These are phyloP conservation scores for Calonectria hongkongensis DNA, from an alignment of 2,329 filamentous ascomycete species.

Conservation along the genomic window DNA sequence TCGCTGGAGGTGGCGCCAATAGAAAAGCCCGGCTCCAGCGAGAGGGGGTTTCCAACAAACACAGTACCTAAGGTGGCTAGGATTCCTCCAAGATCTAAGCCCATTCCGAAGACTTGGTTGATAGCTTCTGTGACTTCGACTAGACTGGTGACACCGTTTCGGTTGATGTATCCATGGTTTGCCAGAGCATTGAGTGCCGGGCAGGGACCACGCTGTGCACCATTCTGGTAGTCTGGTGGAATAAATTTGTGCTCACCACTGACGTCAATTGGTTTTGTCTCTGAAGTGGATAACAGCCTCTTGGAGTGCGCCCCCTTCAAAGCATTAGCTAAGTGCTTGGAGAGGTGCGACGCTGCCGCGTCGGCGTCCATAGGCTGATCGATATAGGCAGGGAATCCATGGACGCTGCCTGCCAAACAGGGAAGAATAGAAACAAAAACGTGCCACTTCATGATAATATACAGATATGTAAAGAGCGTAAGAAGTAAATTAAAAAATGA, in stretches of 20 bases:
- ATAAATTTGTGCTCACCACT: constrained; percentile 52
- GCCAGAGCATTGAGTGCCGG: constrained; percentile 61
- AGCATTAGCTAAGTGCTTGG: background rate
- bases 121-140: constrained; percentile 40
- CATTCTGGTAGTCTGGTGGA: constrained; percentile 51
- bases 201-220: constrained; percentile 56
- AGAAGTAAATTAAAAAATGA: background rate
- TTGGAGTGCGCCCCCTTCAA: constrained; percentile 8
- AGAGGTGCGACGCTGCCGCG: constrained; percentile 13
- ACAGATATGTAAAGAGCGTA: background rate
- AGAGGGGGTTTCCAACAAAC: constrained; percentile 70
- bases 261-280: constrained; percentile 47
- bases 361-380: background rate
- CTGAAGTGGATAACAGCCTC: constrained; percentile 27
- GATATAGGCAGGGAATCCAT: constrained; percentile 28
- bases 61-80: constrained; percentile 68
- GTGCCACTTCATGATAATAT: constrained; percentile 28
- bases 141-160: constrained; percentile 46
- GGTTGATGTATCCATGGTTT: constrained; percentile 60
- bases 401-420: constrained; percentile 8
- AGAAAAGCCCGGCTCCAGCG: constrained; percentile 69
- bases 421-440: constrained; percentile 19
- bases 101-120: constrained; percentile 66
- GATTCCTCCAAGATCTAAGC: constrained; percentile 63
- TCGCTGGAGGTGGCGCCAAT: constrained; percentile 66